These are phyloP conservation scores for Crinitomyces ghanaensis DNA, from an alignment of 805 yeast species.

Conservation along the genomic window DNA sequence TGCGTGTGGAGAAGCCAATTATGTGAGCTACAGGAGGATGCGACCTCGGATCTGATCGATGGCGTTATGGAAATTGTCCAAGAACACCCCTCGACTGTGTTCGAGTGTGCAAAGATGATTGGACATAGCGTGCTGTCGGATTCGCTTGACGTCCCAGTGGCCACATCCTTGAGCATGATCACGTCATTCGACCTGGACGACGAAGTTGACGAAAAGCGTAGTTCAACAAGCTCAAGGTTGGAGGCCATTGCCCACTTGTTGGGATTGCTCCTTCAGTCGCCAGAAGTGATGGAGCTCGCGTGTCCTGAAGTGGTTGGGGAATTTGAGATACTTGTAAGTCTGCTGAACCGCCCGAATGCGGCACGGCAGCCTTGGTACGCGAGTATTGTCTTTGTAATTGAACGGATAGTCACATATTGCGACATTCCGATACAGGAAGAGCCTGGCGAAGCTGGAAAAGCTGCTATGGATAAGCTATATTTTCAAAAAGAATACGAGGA, in stretches of 20 bases:
- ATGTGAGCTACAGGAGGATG: conserved; percentile 10
- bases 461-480: too few relatives aligned
- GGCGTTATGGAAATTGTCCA: too few relatives aligned
- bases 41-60: too few relatives aligned
- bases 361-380: conserved; percentile 42
- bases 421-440: conserved; percentile 38
- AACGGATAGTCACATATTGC: conserved; percentile 41
- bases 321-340: conserved; percentile 11
- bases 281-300: conserved; percentile 11
- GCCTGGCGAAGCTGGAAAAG: conserved; percentile 30
- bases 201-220: conserved; percentile 4
- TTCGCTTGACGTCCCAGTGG: conserved; percentile 9
- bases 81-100: too few relatives aligned
- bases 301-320: conserved; percentile 9
- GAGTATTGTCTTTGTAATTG: conserved; percentile 43
- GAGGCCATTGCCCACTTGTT: conserved; percentile 17
- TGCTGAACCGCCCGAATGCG: conserved; percentile 11
- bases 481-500: too few relatives aligned
- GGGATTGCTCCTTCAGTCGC: conserved; percentile 18
- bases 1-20: conserved; percentile 7
- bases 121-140: too few relatives aligned
- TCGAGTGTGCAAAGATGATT: too few relatives aligned
- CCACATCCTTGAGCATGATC: conserved; percentile 8
- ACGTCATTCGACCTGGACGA: conserved; percentile 7
- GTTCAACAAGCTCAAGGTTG: too few relatives aligned